phyloP scores from a whole-genome alignment of 192 early-diverging fungal genomes.

The Coemansia sp. region DNA sequence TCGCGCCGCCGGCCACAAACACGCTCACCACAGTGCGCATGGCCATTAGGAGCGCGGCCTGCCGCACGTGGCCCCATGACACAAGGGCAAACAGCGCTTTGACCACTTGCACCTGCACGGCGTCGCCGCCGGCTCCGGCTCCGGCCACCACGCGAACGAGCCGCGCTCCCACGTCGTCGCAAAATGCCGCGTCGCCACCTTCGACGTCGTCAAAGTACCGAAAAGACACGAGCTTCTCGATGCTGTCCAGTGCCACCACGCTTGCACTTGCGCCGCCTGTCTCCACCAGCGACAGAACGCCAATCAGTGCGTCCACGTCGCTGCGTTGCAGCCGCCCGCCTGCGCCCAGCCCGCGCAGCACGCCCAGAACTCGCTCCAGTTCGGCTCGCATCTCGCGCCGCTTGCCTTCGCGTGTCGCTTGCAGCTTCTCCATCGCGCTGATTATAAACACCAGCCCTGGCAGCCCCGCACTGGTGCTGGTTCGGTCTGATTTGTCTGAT shows the following conservation, averaged over 20 bases:
- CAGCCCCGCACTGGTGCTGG: not conserved
- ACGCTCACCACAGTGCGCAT: slow-evolving; percentile 87
- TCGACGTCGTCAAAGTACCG: slow-evolving; percentile 57
- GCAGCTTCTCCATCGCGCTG: slow-evolving; percentile 64
- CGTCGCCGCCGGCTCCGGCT: slow-evolving; percentile 77
- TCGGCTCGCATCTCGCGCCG: slow-evolving; percentile 54
- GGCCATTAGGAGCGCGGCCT: slow-evolving; percentile 72
- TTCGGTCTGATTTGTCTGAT: not conserved
- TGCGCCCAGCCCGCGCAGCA: slow-evolving; percentile 19
- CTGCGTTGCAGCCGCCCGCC: slow-evolving; percentile 10
- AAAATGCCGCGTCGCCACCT: not conserved
- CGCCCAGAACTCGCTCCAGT: slow-evolving; percentile 47
- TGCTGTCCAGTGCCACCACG: slow-evolving; percentile 74
- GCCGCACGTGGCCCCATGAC: slow-evolving; percentile 70
- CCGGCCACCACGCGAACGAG: slow-evolving; percentile 78
- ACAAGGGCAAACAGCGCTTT: slow-evolving; percentile 87
- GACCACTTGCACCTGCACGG: slow-evolving; percentile 87
- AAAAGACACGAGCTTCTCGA: slow-evolving; percentile 75
- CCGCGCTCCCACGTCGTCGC: slow-evolving; percentile 10
- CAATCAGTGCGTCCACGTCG: slow-evolving; percentile 56
- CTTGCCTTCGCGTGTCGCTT: slow-evolving; percentile 56
- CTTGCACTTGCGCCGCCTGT: slow-evolving; percentile 58
- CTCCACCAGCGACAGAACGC: slow-evolving; percentile 69
- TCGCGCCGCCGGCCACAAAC: slow-evolving; percentile 73
- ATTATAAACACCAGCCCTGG: slow-evolving; percentile 62